A percentile compares a stretch with the other conserved stretches of the same genome.
Conservation (phyloP, 2,329 filamentous ascomycete species). For the Colletotrichum nymphaeae region DNA sequence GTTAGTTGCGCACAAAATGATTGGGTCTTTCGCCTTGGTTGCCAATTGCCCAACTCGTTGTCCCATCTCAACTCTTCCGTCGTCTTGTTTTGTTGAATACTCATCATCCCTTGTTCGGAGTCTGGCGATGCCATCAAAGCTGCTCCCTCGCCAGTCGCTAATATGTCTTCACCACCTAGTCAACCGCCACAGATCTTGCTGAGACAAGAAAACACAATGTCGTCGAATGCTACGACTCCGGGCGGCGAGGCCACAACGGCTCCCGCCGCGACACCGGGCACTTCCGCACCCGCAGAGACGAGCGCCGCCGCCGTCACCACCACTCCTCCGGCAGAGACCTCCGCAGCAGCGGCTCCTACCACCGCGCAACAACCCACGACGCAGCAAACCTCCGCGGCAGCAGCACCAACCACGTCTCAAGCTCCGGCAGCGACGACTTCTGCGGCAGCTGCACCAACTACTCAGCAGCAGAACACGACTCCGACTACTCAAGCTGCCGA, state of each 20-base stretch:
- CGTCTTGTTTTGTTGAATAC: not conserved
- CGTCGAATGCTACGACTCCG: conserved; percentile 13
- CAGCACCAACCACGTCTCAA: conserved; percentile 35
- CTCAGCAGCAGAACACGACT: conserved; percentile 7
- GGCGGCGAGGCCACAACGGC: conserved; percentile 32
- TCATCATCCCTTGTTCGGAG: not conserved
- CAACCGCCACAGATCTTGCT: conserved; percentile 39
- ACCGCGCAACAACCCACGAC: conserved; percentile 24
- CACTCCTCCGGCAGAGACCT: conserved; percentile 27
- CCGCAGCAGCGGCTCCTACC: conserved; percentile 32
- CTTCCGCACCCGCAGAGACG: conserved; percentile 9
- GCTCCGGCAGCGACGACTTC: conserved; percentile 28
- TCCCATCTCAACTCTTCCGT: not conserved
- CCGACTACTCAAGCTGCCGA: conserved; percentile 5
- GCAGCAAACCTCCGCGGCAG: conserved; percentile 29
- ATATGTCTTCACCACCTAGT: conserved; percentile 43
- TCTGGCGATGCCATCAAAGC: conserved; percentile 3
- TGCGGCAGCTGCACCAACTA: conserved; percentile 18
- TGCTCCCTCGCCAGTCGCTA: conserved; percentile 35
- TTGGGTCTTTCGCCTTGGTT: not conserved
- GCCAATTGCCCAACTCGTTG: not conserved
- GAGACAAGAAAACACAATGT: conserved; percentile 45
- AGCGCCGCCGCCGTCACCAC: conserved; percentile 9
- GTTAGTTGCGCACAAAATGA: conserved; percentile 11
- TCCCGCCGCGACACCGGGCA: conserved; percentile 19